Conservation (phyloP, 495 filamentous ascomycete genomes). For the Penicillium paxilli region DNA sequence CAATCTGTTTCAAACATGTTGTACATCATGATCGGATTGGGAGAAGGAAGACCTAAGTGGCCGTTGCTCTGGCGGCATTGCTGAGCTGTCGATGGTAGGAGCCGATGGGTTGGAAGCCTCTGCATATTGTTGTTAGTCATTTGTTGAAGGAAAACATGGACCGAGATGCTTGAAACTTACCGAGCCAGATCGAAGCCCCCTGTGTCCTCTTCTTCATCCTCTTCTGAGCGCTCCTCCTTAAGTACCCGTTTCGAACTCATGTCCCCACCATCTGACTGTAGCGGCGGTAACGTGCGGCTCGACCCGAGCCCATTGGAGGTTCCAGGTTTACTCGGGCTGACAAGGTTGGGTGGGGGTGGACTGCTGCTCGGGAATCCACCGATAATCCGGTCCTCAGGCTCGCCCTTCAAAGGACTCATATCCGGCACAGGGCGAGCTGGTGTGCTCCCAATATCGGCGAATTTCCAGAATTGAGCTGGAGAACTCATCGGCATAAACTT, state of each 20-base stretch:
- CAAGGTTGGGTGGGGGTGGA: slow-evolving; percentile 52
- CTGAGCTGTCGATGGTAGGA: slow-evolving; percentile 60
- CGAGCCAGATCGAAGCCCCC: slow-evolving; percentile 67
- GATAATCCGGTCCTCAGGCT: slow-evolving; percentile 42
- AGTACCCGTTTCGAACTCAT: slow-evolving; percentile 10
- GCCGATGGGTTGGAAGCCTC: slow-evolving; percentile 72
- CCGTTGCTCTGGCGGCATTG: slow-evolving; percentile 41
- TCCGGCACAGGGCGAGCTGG: slow-evolving; percentile 66
- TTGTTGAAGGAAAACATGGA: slow-evolving; percentile 9
- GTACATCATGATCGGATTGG: slow-evolving; percentile 19
- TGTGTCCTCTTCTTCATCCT: slow-evolving; percentile 56
- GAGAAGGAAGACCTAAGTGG: slow-evolving; percentile 13
- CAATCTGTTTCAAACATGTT: slow-evolving; percentile 20
- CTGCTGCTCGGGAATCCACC: slow-evolving; percentile 67
- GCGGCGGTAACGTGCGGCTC: slow-evolving; percentile 37
- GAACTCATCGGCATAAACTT: slow-evolving; percentile 94
- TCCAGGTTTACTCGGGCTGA: slow-evolving; percentile 47
- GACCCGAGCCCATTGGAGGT: slow-evolving; percentile 35
- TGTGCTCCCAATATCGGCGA: slow-evolving; percentile 68
- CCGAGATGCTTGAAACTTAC: slow-evolving; percentile 37
- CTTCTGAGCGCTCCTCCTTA: slow-evolving; percentile 25
- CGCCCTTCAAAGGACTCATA: slow-evolving; percentile 59
- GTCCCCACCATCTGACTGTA: slow-evolving; percentile 28
- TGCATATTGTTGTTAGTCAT: slow-evolving; percentile 36
- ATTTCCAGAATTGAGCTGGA: slow-evolving; percentile 97